Conservation (phyloP, 179 eudicot species). For the Vitellaria paradoxa region DNA sequence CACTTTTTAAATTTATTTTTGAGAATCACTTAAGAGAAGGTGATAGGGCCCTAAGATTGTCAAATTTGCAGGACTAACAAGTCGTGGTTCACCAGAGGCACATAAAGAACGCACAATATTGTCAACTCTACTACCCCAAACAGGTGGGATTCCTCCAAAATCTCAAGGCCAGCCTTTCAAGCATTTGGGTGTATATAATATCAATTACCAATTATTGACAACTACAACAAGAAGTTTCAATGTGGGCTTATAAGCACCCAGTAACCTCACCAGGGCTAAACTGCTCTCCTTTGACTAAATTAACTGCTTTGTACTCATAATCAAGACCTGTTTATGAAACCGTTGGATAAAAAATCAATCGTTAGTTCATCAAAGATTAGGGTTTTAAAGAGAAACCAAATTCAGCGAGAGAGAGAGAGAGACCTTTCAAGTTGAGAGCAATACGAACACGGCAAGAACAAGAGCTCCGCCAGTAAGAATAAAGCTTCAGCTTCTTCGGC, state of each 20-base stretch:
- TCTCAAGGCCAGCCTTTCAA: too few species aligned
- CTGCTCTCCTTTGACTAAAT: conserved; percentile 79
- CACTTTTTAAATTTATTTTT: too few species aligned
- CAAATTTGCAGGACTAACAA: too few species aligned
- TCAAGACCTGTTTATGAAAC: conserved; percentile 46
- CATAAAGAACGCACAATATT: too few species aligned
- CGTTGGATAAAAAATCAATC: not conserved
- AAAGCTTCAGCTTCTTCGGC: conserved; percentile 57
- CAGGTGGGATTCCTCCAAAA: too few species aligned
- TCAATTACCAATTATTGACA: too few species aligned
- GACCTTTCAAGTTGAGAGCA: conserved; percentile 83
- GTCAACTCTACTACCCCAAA: too few species aligned
- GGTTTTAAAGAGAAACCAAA: not conserved
- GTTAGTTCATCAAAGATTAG: not conserved
- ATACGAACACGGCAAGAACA: conserved; percentile 84
- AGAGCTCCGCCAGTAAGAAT: conserved; percentile 71
- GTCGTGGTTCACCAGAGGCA: too few species aligned
- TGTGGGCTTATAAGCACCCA: not conserved
- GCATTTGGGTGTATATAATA: too few species aligned
- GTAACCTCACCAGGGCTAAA: conserved; percentile 47
- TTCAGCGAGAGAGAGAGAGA: not conserved
- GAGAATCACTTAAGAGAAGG: too few species aligned
- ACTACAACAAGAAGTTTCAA: too few species aligned
- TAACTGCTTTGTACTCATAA: conserved; percentile 73
- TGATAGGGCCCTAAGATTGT: too few species aligned